A percentile compares a stretch with the other conserved stretches of the same genome.
Evolutionary conservation across 2,329 filamentous ascomycete species (phyloP).

Genomic region (Epichloe scottii): DNA sequence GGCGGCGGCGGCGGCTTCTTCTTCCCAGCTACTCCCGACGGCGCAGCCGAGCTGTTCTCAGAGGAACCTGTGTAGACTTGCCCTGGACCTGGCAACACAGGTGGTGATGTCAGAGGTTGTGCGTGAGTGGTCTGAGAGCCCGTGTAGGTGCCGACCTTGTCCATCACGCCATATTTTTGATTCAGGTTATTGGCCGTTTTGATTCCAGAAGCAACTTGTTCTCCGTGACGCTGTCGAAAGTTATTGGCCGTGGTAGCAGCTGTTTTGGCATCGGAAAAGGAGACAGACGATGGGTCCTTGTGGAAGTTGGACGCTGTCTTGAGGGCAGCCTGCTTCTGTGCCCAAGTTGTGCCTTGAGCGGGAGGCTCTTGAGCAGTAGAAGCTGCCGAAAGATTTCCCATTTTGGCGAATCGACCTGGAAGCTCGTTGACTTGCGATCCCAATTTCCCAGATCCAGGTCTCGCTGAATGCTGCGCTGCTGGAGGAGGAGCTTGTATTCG

Average conservation of each 20-base stretch:
- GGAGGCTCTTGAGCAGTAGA: slow-evolving; percentile 13
- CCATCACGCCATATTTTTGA: slow-evolving; percentile 46
- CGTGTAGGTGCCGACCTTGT: slow-evolving; percentile 21
- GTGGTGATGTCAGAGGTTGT: slow-evolving; percentile 1
- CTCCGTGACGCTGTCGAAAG: slow-evolving; percentile 58
- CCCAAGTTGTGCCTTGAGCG: slow-evolving; percentile 45
- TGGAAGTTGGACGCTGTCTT: slow-evolving; percentile 47
- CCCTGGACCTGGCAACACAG: background rate
- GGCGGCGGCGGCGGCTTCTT: slow-evolving; percentile 43
- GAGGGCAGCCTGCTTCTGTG: slow-evolving; percentile 51
- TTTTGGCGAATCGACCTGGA: slow-evolving; percentile 51
- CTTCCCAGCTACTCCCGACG: slow-evolving; percentile 22
- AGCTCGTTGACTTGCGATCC: slow-evolving; percentile 48
- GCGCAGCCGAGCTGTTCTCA: background rate
- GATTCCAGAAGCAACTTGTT: slow-evolving; percentile 50
- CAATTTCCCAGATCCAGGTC: slow-evolving; percentile 6
- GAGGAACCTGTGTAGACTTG: background rate
- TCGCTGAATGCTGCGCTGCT: slow-evolving; percentile 11
- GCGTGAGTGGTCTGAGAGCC: slow-evolving; percentile 8
- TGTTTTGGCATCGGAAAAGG: slow-evolving; percentile 41
- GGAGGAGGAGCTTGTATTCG: slow-evolving; percentile 16
- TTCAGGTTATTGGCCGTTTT: slow-evolving; percentile 44
- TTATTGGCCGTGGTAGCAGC: slow-evolving; percentile 52
- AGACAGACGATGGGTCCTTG: slow-evolving; percentile 49
- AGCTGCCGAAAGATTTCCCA: slow-evolving; percentile 26